Evolutionary conservation across 2,329 filamentous ascomycete genomes (phyloP), one percentile per base, ranked within the genome.

Genomic region (Cryphonectria nitschkei): DNA sequence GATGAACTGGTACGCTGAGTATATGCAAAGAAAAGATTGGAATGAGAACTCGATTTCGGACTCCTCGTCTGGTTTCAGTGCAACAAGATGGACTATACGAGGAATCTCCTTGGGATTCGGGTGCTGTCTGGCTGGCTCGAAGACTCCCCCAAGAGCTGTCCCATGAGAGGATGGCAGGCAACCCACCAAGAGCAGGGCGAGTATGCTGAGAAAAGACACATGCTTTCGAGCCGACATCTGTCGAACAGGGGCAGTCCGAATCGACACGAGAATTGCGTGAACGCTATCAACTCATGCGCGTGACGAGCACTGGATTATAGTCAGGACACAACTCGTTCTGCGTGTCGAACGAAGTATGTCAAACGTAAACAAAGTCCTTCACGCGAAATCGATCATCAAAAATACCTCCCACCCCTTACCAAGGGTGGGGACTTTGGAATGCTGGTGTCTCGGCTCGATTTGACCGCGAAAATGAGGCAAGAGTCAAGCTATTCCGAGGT

Each of bases 61-160:
- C 14, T 68, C 37, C 2, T 72, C 74, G 46, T 76, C 68, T 19
- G 69, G 61, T 26, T 74, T 71, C 46, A 78, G 68, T 70, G 74
- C 75, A 58, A 78, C 70, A 46, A 76, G 77, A 65, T 78, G 77
- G 5, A 78, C 76, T 50, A 75, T 69, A 60, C 76, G 75, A 6
- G 77, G 77, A 16, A 78, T 77, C n/a, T 22, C 50, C 9, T 50
- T 43, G 11, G 7, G 58, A 6, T 1, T 1, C 3, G 22, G 50
- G n/a, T 34, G 22, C 6, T 46, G 39, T 32, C 29, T 50, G 34
- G 37, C 22, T 43, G 65, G 7, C n/a, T 26, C 14, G 14, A 46
- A 22, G 7, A 22, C 32, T 46, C 22, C 14, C 41, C 37, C 16
- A 7, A 58, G n/a, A 16, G 43, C 58, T 8, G 16, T 22, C 60